These are phyloP conservation scores for Beta corolliflora DNA, from an alignment of 179 eudicot species.

Conservation along the genomic window DNA sequence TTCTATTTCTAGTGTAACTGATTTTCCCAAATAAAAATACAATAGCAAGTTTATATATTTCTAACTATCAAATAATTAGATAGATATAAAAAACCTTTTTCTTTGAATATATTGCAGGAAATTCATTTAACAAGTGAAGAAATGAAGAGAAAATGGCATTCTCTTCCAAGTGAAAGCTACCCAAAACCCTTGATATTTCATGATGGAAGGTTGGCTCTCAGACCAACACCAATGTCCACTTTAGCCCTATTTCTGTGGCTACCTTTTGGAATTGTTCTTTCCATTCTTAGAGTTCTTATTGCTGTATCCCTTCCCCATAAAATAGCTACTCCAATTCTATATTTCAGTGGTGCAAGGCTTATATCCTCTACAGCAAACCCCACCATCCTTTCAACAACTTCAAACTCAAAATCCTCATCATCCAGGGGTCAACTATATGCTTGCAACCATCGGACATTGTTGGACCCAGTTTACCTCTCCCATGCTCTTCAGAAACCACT, in stretches of 20 bases:
- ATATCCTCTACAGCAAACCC: conserved; percentile 21
- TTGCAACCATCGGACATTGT: conserved; percentile 65
- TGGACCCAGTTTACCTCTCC: conserved; percentile 63
- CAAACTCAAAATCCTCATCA: background rate
- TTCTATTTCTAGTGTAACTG: no score
- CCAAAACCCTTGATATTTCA: conserved; percentile 69
- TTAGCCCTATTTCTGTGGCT: conserved; percentile 58
- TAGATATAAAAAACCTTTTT: background rate
- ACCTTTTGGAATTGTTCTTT: conserved; percentile 51
- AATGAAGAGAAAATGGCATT: conserved; percentile 53
- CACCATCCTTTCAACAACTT: background rate
- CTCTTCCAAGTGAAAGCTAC: conserved; percentile 46
- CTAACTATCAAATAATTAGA: no score
- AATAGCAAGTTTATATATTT: no score
- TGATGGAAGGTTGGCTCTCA: conserved; percentile 67
- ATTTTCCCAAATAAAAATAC: no score
- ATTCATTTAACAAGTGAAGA: conserved; percentile 45
- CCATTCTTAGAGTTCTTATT: conserved; percentile 40
- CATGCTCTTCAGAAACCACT: conserved; percentile 48
- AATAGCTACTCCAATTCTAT: conserved; percentile 34
- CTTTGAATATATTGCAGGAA: conserved; percentile 42
- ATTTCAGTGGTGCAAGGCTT: conserved; percentile 45
- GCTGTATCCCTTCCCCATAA: conserved; percentile 39
- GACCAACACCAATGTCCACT: conserved; percentile 50
- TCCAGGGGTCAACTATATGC: conserved; percentile 57